A percentile compares a stretch with the other conserved stretches of the same genome.
These are phyloP conservation scores for Platanthera zijinensis DNA, from an alignment of 106 monocot genomes.

Conservation along the genomic window DNA sequence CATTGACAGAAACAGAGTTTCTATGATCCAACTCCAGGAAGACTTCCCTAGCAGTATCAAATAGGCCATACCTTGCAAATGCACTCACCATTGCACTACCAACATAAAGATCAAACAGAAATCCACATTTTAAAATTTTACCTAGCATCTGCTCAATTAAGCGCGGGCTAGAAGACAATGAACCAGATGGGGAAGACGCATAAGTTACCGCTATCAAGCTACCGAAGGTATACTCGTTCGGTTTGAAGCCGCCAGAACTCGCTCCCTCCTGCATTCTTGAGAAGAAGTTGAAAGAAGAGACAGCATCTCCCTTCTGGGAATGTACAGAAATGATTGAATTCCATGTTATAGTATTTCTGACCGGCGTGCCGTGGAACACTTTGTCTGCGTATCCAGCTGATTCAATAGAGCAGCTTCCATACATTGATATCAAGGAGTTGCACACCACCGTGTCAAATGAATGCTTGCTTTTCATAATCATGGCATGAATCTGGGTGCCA, in stretches of 20 bases:
- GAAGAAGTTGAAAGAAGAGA: slow-evolving; percentile 42
- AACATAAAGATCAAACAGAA: slow-evolving; percentile 60
- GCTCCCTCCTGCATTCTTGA: slow-evolving; percentile 37
- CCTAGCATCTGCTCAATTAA: slow-evolving; percentile 55
- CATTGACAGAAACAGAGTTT: slow-evolving; percentile 71
- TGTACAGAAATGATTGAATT: slow-evolving; percentile 59
- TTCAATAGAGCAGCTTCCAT: slow-evolving; percentile 44
- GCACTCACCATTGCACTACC: slow-evolving; percentile 88
- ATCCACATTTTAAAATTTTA: slow-evolving; percentile 43
- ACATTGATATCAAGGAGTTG: slow-evolving; percentile 71
- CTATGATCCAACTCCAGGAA: slow-evolving; percentile 36
- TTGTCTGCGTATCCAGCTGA: slow-evolving; percentile 19
- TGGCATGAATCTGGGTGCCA: slow-evolving; percentile 47
- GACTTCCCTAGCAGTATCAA: slow-evolving; percentile 38
- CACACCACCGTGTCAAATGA: slow-evolving; percentile 37
- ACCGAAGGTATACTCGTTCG: slow-evolving; percentile 64
- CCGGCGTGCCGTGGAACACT: slow-evolving; percentile 39
- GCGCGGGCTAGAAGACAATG: not conserved
- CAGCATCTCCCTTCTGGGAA: slow-evolving; percentile 40
- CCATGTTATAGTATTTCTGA: slow-evolving; percentile 52
- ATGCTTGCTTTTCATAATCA: slow-evolving; percentile 38
- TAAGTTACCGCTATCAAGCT: slow-evolving; percentile 53
- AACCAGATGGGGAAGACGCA: slow-evolving; percentile 1
- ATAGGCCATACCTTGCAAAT: slow-evolving; percentile 53
- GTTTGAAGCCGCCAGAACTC: slow-evolving; percentile 12